These are phyloP conservation scores for Quercus aquifolioides DNA, from an alignment of 306 rosid genomes.

Conservation along the genomic window DNA sequence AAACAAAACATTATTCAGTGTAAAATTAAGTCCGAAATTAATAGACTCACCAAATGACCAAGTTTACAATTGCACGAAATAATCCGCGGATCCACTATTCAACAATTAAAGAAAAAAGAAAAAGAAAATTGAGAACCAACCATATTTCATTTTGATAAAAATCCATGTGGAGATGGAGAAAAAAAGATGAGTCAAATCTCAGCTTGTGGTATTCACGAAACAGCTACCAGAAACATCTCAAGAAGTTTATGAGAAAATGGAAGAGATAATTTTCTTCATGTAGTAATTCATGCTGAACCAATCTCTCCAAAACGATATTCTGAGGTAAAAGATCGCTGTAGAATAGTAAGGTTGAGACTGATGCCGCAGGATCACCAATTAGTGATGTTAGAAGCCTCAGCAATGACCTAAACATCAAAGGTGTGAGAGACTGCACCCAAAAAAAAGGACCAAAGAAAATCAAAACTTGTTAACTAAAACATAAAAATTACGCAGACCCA, in stretches of 20 bases:
- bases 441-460: neutral
- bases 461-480: neutral
- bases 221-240: slow-evolving; percentile 43
- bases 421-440: slow-evolving; percentile 50
- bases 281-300: slow-evolving; percentile 58
- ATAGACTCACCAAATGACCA: neutral
- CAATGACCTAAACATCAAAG: slow-evolving; percentile 58
- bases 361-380: slow-evolving; percentile 44
- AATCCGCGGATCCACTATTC: neutral
- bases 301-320: slow-evolving; percentile 36
- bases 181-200: neutral
- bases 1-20: neutral
- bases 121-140: neutral
- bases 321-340: slow-evolving; percentile 68
- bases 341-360: slow-evolving; percentile 54
- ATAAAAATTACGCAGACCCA: no score
- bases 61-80: neutral
- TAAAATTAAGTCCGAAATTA: neutral
- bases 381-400: slow-evolving; percentile 46
- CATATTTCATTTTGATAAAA: neutral
- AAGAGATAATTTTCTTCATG: slow-evolving; percentile 50
- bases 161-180: neutral
- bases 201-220: neutral
- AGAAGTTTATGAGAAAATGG: slow-evolving; percentile 46
- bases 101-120: neutral